These are phyloP conservation scores for Cryphonectria naterciae DNA, from an alignment of 2,329 filamentous ascomycete species.

Conservation along the genomic window DNA sequence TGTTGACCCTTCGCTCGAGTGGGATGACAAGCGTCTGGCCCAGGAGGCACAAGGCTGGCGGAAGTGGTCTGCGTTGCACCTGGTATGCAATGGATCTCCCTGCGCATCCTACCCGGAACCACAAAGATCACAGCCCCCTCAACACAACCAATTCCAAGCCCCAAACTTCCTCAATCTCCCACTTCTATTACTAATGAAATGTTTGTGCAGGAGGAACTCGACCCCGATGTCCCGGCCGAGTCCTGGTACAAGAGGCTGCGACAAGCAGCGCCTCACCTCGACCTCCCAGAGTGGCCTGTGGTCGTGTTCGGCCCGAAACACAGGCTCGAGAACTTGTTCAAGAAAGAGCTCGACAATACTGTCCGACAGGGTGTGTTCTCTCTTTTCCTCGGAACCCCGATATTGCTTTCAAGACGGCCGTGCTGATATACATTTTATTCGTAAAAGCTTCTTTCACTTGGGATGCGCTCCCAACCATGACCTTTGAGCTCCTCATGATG, in stretches of 20 bases:
- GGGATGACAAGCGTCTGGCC: background rate
- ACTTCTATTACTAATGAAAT: background rate
- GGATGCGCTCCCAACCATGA: background rate
- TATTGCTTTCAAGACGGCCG: background rate
- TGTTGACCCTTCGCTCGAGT: background rate
- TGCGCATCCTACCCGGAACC: background rate
- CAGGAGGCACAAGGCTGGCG: background rate
- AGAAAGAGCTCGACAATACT: background rate
- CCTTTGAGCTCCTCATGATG: background rate
- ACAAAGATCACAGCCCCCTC: background rate
- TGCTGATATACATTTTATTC: background rate
- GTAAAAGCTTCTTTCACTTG: background rate
- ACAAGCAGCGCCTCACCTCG: background rate
- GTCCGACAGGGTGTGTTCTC: background rate
- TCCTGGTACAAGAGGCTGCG: background rate
- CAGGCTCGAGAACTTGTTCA: background rate
- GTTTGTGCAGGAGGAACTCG: conserved; percentile 2
- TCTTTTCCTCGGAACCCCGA: background rate
- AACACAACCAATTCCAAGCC: background rate
- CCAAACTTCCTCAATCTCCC: background rate
- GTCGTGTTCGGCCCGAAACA: conserved; percentile 1
- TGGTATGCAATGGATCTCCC: background rate
- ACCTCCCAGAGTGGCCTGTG: conserved; percentile 11
- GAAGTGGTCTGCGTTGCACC: background rate
- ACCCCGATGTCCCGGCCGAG: background rate